Base-by-base conservation (phyloP, 1,284 basidiomycete species). In the Golubevia pallescens region DNA sequence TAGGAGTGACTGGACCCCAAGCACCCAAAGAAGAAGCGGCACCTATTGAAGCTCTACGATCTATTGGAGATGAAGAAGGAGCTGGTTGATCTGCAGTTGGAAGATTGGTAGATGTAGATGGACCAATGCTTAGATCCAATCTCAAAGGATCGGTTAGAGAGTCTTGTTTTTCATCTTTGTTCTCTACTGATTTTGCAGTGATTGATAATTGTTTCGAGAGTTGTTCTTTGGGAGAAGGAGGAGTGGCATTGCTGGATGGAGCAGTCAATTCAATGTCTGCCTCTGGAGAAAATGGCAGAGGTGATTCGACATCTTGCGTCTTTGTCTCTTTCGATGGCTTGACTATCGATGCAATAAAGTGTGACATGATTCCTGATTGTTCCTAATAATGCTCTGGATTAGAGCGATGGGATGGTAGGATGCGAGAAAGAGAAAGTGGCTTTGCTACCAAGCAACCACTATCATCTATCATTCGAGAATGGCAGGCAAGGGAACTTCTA, bases 1-100 rank as follows among this genome's bases (percentile, higher is more conserved):
- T 73, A 21, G 67, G 42, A 8, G n/a, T n/a, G n/a, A n/a, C n/a
- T n/a, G n/a, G n/a, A n/a, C 28, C 28, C 28, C 28, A 28, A 28
- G 28, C 28, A 48, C 42, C 42, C 10, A 48, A 48, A 48, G 42
- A 10, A 48, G 42, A 10, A 16, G 16, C 16, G 8, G 42, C 8
- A 48, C 42, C 42, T 16, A 48, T 48, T 10, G 42, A 48, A 48
- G 42, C 10, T 13, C 42, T 10, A 48, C 42, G 42, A 48, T 48
- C 42, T 48, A 48, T 16, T 48, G 42, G 42, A 16, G 13, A 13
- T 48, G 42, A 48, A 16, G 42, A 48, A 13, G 42, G 42, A 28
- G 28, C 28, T 28, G 28, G 28, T 28, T 28, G 28, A 48, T 48
- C 42, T 48, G 42, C 42, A 48, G 42, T 48, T 48, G 42, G 42